A percentile compares a stretch with the other conserved stretches of the same genome.
Conservation (phyloP, 495 filamentous ascomycete species). For the Penicillium canescens region DNA sequence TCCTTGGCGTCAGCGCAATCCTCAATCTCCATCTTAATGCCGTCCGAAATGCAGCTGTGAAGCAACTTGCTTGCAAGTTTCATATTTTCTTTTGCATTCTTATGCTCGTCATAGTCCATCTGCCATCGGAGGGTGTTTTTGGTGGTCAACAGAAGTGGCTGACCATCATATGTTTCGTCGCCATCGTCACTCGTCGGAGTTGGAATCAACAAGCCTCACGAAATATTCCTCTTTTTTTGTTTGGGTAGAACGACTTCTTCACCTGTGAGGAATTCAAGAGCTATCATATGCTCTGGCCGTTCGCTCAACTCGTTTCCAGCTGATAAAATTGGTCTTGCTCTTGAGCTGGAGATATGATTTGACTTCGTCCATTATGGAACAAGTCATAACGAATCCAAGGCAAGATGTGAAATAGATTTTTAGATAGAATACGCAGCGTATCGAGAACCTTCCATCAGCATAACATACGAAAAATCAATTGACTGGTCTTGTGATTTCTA, state of each 20-base stretch:
- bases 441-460: too few relatives aligned
- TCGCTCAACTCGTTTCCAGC: background rate
- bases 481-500: too few relatives aligned
- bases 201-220: background rate
- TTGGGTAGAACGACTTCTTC: background rate
- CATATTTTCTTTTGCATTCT: background rate
- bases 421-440: too few relatives aligned
- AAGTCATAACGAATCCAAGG: background rate
- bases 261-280: background rate
- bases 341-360: background rate
- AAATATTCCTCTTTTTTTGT: background rate
- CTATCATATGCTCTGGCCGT: background rate
- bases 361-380: slow-evolving; percentile 1
- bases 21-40: slow-evolving; percentile 3
- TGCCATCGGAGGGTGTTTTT: background rate
- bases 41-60: background rate
- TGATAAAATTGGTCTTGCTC: slow-evolving; percentile 1
- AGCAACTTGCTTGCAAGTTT: background rate
- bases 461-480: too few relatives aligned
- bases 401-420: too few relatives aligned
- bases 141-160: background rate
- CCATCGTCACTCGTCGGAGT: background rate
- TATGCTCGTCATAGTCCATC: background rate
- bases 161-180: background rate
- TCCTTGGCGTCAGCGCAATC: background rate